Conservation (phyloP, 1,139 yeast species). For the Zygosaccharomyces pseudobailii region DNA sequence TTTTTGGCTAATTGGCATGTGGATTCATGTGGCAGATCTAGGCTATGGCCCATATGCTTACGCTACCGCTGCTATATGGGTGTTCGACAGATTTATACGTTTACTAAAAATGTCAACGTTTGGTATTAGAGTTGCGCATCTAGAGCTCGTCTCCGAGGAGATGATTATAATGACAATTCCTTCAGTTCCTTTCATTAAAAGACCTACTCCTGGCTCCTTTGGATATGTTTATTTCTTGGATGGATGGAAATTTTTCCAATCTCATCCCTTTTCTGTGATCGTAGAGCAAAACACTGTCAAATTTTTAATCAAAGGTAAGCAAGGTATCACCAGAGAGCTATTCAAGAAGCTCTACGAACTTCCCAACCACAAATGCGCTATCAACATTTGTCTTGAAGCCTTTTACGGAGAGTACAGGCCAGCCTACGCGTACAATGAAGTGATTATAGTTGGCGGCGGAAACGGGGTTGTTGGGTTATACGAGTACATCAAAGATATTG, state of each 20-base stretch:
- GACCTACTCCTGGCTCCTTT: constrained; percentile 58
- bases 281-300: constrained; percentile 36
- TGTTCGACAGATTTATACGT: constrained; percentile 51
- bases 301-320: constrained; percentile 42
- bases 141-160: constrained; percentile 45
- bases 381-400: constrained; percentile 47
- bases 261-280: constrained; percentile 61
- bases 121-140: constrained; percentile 47
- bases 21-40: constrained; percentile 46
- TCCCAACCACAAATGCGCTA: constrained; percentile 17
- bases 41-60: constrained; percentile 42
- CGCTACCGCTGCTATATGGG: constrained; percentile 58
- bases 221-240: constrained; percentile 51
- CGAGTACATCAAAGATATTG: constrained; percentile 31
- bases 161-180: constrained; percentile 40
- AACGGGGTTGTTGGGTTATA: constrained; percentile 62
- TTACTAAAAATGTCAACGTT: constrained; percentile 42
- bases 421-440: constrained; percentile 48
- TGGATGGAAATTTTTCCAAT: constrained; percentile 55
- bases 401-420: constrained; percentile 55
- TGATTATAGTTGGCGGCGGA: constrained; percentile 58
- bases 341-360: constrained; percentile 23
- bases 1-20: constrained; percentile 50
- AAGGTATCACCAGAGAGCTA: constrained; percentile 40
- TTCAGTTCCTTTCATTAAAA: constrained; percentile 34